Percentiles rank a stretch among this genome's conserved stretches.
phyloP scores from a whole-genome alignment of 768 basidiomycete species.

The Solioccasus polychromus region DNA sequence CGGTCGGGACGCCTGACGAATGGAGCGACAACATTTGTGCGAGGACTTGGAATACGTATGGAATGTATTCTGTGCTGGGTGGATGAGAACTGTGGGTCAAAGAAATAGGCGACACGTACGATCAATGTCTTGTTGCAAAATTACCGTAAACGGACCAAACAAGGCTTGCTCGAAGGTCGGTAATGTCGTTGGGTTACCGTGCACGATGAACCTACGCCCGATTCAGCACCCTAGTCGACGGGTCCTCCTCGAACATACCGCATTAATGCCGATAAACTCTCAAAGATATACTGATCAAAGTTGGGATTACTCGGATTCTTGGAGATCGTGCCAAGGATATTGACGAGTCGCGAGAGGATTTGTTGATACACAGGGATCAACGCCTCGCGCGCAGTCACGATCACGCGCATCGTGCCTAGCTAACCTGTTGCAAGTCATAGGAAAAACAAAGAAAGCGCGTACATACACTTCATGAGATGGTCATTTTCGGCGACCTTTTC shows the following conservation, averaged over 20 bases:
- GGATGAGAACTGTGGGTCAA: not conserved
- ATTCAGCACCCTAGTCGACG: not conserved
- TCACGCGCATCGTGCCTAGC: conserved; percentile 90
- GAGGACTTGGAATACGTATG: conserved; percentile 95
- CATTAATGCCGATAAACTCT: conserved; percentile 92
- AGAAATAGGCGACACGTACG: conserved; percentile 46
- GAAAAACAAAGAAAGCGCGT: not conserved
- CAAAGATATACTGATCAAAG: conserved; percentile 97
- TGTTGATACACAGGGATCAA: conserved; percentile 66
- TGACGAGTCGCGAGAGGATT: conserved; percentile 70
- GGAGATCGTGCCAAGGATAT: conserved; percentile 82
- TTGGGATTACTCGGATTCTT: conserved; percentile 97
- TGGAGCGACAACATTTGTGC: conserved; percentile 94
- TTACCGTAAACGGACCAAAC: conserved; percentile 83
- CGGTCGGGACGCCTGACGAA: conserved; percentile 55
- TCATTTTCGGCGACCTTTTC: conserved; percentile 98
- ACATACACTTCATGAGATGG: conserved; percentile 93
- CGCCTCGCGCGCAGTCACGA: conserved; percentile 81
- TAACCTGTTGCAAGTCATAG: not conserved
- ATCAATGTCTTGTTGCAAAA: conserved; percentile 90
- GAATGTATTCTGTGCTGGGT: conserved; percentile 72
- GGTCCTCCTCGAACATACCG: conserved; percentile 45
- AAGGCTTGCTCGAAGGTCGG: conserved; percentile 75
- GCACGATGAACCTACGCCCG: conserved; percentile 84
- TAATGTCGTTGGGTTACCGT: conserved; percentile 63